These are phyloP conservation scores for Antonospora locustae DNA, from an alignment of 371 early-diverging fungal species.

Conservation along the genomic window DNA sequence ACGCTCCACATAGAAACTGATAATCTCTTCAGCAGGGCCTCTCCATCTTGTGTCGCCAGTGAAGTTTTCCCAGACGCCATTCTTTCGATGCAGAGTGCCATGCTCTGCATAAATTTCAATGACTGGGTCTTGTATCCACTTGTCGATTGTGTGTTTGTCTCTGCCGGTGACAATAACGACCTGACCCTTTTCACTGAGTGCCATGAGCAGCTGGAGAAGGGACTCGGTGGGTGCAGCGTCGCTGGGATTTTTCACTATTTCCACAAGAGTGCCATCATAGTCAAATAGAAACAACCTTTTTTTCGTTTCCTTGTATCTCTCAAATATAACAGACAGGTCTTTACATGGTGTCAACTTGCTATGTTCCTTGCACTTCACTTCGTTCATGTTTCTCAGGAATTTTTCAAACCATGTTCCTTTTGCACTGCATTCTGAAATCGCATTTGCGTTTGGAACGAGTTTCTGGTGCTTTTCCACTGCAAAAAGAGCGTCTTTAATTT, in stretches of 20 bases:
- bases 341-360: background rate
- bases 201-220: slow-evolving; percentile 31
- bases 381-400: background rate
- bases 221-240: slow-evolving; percentile 44
- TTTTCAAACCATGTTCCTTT: background rate
- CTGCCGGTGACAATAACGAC: slow-evolving; percentile 51
- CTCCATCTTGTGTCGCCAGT: slow-evolving; percentile 28
- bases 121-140: slow-evolving; percentile 44
- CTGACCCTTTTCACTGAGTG: slow-evolving; percentile 27
- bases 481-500: slow-evolving; percentile 31
- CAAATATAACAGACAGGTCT: background rate
- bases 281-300: slow-evolving; percentile 44
- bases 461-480: background rate
- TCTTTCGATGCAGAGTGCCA: slow-evolving; percentile 38
- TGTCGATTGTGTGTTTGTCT: slow-evolving; percentile 37
- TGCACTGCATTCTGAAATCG: background rate
- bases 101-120: slow-evolving; percentile 54
- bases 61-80: slow-evolving; percentile 36
- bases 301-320: background rate
- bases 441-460: background rate
- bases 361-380: background rate
- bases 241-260: slow-evolving; percentile 35
- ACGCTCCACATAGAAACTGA: slow-evolving; percentile 33
- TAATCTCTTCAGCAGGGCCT: slow-evolving; percentile 9
- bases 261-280: slow-evolving; percentile 54